These are phyloP conservation scores for Perilla frutescens DNA, from an alignment of 257 asterid genomes.

Conservation along the genomic window DNA sequence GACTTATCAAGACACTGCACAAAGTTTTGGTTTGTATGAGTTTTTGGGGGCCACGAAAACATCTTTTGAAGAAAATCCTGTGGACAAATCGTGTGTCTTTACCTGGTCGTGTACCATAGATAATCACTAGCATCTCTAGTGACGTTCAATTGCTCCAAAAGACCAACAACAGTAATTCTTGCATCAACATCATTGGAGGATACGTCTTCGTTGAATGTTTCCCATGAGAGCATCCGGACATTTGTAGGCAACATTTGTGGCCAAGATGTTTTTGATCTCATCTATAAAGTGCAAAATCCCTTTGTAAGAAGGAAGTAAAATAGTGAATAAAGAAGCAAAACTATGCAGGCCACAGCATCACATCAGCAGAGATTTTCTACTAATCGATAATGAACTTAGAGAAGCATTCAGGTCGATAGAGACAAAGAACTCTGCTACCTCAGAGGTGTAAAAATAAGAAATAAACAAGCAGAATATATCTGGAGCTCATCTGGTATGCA, in stretches of 20 bases:
- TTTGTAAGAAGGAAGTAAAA: slow-evolving; percentile 22
- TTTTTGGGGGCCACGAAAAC: background rate
- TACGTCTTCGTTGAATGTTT: slow-evolving; percentile 71
- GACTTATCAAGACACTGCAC: slow-evolving; percentile 68
- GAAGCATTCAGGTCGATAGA: background rate
- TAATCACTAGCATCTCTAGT: slow-evolving; percentile 92
- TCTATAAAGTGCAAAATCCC: slow-evolving; percentile 43
- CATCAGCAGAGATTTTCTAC: background rate
- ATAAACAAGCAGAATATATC: background rate
- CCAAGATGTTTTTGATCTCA: slow-evolving; percentile 56
- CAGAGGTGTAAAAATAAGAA: background rate
- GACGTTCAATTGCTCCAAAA: slow-evolving; percentile 88
- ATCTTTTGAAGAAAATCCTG: background rate
- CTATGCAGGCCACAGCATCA: background rate
- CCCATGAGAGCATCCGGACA: slow-evolving; percentile 63
- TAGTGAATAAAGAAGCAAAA: background rate
- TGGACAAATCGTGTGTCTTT: background rate
- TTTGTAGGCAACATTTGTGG: slow-evolving; percentile 66
- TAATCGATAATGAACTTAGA: background rate
- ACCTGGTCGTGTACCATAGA: slow-evolving; percentile 97
- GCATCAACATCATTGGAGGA: slow-evolving; percentile 60
- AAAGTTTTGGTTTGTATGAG: background rate
- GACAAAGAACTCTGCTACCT: too few species aligned
- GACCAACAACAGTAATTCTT: slow-evolving; percentile 63
- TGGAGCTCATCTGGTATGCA: too few species aligned